These are phyloP conservation scores for Lycium barbarum DNA, from an alignment of 257 asterid species.

Conservation along the genomic window DNA sequence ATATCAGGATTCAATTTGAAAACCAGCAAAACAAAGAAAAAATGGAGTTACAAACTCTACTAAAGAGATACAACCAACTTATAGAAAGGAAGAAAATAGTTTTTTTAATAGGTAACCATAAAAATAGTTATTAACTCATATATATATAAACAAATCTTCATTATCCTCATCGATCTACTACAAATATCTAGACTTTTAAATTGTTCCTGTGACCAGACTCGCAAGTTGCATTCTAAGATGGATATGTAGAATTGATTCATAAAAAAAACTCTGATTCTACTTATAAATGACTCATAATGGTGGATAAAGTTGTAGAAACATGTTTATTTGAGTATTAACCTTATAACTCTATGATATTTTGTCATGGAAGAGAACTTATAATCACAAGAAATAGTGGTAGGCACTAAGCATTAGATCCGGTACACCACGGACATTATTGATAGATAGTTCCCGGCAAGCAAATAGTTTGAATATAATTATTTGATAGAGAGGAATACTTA, in stretches of 20 bases:
- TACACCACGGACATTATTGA: slow-evolving; percentile 34
- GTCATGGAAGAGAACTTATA: slow-evolving; percentile 54
- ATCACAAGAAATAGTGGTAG: slow-evolving; percentile 54
- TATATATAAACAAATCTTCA: no score
- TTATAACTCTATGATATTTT: slow-evolving; percentile 46
- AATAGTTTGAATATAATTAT: slow-evolving; percentile 30
- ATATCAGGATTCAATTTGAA: background rate
- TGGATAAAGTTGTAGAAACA: slow-evolving; percentile 52
- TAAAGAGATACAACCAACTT: no score
- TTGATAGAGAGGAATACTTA: slow-evolving; percentile 32
- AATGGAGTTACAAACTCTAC: no score
- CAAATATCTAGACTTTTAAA: no score
- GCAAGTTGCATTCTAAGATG: no score
- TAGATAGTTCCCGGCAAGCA: slow-evolving; percentile 18
- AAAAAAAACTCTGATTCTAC: slow-evolving; percentile 45
- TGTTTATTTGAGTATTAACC: slow-evolving; percentile 65
- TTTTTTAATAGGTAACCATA: no score
- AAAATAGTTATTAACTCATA: no score
- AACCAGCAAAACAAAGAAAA: no score
- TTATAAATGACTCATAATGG: slow-evolving; percentile 41
- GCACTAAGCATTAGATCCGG: slow-evolving; percentile 48
- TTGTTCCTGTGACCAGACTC: no score
- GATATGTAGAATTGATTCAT: no score
- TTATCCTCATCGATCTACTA: no score
- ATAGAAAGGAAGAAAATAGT: no score